phyloP scores from a whole-genome alignment of 1,284 basidiomycete species.

The Marasmius tenuissimus region DNA sequence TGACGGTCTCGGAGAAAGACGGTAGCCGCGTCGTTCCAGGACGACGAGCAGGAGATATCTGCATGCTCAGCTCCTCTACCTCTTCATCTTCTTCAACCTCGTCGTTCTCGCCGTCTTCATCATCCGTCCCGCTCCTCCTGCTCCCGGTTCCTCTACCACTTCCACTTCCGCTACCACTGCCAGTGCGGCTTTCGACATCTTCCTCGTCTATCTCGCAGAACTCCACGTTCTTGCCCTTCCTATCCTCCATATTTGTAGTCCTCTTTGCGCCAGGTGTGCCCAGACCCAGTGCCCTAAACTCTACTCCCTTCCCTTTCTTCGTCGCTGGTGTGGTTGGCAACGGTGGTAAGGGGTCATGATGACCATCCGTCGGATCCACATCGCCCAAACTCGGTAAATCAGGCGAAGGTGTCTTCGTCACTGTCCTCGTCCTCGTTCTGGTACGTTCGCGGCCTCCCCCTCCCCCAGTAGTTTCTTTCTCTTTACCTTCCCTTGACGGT shows the following conservation, averaged over 20 bases:
- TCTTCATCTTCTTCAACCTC: conserved; percentile 12
- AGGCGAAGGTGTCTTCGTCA: conserved; percentile 41
- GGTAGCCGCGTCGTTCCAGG: conserved; percentile 19
- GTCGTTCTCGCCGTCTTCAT: conserved; percentile 18
- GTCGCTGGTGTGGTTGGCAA: conserved; percentile 27
- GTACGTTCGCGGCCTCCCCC: background rate
- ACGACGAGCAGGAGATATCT: conserved; percentile 57
- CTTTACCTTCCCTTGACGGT: background rate
- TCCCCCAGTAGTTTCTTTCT: background rate
- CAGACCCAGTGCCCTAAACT: conserved; percentile 27
- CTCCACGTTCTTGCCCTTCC: background rate
- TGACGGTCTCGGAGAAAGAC: background rate
- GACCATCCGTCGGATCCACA: background rate
- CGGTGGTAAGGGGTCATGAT: conserved; percentile 39
- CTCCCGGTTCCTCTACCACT: conserved; percentile 40
- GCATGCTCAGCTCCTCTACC: conserved; percentile 43
- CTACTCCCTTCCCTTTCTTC: conserved; percentile 11
- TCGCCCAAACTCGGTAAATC: conserved; percentile 40
- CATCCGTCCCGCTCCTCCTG: conserved; percentile 12
- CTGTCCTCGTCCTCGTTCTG: conserved; percentile 28
- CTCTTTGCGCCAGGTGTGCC: background rate
- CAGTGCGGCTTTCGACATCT: background rate
- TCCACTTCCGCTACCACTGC: conserved; percentile 22
- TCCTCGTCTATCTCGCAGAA: no score
- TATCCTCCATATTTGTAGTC: background rate